These are phyloP conservation scores for Arthrobotrys megalospora DNA, from an alignment of 2,329 filamentous ascomycete genomes.

Conservation along the genomic window DNA sequence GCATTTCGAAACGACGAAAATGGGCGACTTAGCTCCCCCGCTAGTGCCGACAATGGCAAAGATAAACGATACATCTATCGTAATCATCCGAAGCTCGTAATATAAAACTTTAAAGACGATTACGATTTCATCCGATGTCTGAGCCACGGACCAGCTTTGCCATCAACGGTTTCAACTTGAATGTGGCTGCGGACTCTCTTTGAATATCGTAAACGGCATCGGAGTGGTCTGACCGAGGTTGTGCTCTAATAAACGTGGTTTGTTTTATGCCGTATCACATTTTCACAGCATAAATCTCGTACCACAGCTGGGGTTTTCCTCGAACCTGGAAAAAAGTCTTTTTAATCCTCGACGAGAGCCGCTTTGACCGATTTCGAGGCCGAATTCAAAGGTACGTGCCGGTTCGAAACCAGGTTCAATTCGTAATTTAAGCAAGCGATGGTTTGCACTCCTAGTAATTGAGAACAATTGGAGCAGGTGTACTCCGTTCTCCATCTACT, in stretches of 20 bases:
- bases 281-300: constrained; percentile 51
- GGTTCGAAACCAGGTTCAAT: constrained; percentile 22
- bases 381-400: constrained; percentile 2
- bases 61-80: constrained; percentile 22
- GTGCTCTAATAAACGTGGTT: constrained; percentile 46
- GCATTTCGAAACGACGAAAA: constrained; percentile 35
- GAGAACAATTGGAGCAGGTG: constrained; percentile 32
- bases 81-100: constrained; percentile 27
- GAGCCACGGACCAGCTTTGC: constrained; percentile 26
- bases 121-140: constrained; percentile 60
- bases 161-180: constrained; percentile 6
- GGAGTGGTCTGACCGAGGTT: constrained; percentile 45
- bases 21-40: neutral
- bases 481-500: constrained; percentile 1
- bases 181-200: constrained; percentile 22
- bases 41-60: constrained; percentile 30
- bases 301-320: constrained; percentile 42
- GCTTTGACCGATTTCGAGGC: constrained; percentile 8
- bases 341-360: constrained; percentile 27
- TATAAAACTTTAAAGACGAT: constrained; percentile 30
- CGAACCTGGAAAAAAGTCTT: constrained; percentile 21
- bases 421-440: constrained; percentile 48
- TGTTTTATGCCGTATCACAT: constrained; percentile 40
- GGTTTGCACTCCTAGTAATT: constrained; percentile 25
- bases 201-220: neutral